These are phyloP conservation scores for Colletotrichum somersetense DNA, from an alignment of 2,329 filamentous ascomycete genomes.

Conservation along the genomic window DNA sequence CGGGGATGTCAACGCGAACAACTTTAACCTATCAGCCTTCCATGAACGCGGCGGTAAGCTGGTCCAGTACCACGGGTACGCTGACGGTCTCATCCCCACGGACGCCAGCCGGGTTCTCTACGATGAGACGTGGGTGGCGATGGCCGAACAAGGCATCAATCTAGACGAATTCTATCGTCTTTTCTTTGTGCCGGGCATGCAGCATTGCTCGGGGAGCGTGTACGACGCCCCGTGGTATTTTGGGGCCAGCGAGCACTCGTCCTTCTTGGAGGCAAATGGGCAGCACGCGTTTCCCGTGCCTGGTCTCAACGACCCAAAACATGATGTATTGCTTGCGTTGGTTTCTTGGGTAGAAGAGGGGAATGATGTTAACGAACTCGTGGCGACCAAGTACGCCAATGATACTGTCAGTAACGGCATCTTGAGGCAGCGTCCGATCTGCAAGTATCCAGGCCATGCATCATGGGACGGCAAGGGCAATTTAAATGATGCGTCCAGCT, in stretches of 20 bases:
- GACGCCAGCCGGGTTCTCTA: constrained; percentile 64
- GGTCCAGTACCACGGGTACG: constrained; percentile 60
- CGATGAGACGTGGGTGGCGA: constrained; percentile 58
- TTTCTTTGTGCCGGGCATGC: constrained; percentile 64
- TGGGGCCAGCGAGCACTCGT: constrained; percentile 44
- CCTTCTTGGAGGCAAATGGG: constrained; percentile 46
- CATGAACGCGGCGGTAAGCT: constrained; percentile 58
- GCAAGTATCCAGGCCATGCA: constrained; percentile 18
- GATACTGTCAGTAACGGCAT: constrained; percentile 16
- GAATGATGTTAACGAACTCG: constrained; percentile 47
- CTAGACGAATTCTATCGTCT: constrained; percentile 60
- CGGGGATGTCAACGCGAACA: constrained; percentile 54
- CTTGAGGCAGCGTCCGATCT: constrained; percentile 22
- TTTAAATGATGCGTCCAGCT: constrained; percentile 7
- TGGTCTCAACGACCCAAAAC: constrained; percentile 51
- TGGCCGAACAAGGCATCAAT: constrained; percentile 49
- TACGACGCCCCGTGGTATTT: constrained; percentile 54
- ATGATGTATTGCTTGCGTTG: constrained; percentile 54
- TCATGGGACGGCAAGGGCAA: constrained; percentile 20
- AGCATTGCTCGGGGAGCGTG: constrained; percentile 57
- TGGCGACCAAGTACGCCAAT: constrained; percentile 48
- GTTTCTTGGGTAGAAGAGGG: constrained; percentile 55
- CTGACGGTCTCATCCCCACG: constrained; percentile 57
- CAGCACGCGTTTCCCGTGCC: constrained; percentile 51
- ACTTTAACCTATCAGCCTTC: constrained; percentile 56